Conservation (phyloP, 225 moss, liverwort and hornwort genomes). For the Anthoceros angustus region DNA sequence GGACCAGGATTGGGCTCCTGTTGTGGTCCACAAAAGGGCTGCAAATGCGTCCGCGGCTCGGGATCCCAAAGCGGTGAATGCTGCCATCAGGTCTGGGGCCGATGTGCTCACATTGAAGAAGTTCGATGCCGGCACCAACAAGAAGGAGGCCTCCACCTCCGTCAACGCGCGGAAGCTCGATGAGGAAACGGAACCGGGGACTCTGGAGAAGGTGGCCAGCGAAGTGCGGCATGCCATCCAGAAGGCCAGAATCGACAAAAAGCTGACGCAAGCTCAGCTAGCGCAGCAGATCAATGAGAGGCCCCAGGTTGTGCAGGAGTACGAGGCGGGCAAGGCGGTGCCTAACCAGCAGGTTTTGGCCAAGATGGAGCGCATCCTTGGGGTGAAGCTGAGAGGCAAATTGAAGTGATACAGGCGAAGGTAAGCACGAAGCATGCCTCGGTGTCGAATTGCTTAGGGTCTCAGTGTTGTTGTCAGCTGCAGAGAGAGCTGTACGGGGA, state of each 20-base stretch:
- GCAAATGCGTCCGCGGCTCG: slow-evolving; percentile 42
- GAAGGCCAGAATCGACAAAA: slow-evolving; percentile 67
- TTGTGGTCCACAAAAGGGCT: slow-evolving; percentile 48
- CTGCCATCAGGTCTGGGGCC: slow-evolving; percentile 42
- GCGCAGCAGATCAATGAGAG: slow-evolving; percentile 71
- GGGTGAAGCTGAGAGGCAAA: slow-evolving; percentile 44
- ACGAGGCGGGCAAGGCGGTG: slow-evolving; percentile 59
- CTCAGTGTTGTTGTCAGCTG: too few relatives aligned
- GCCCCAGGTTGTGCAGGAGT: slow-evolving; percentile 62
- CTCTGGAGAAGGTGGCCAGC: slow-evolving; percentile 42
- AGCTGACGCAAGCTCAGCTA: slow-evolving; percentile 60
- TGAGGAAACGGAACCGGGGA: slow-evolving; percentile 53
- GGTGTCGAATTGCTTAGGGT: too few relatives aligned
- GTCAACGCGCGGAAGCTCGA: slow-evolving; percentile 60
- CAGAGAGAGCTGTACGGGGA: too few relatives aligned
- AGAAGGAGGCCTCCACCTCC: slow-evolving; percentile 44
- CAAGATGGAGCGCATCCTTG: slow-evolving; percentile 63
- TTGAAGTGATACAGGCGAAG: slow-evolving; percentile 28
- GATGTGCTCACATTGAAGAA: slow-evolving; percentile 46
- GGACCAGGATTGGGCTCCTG: slow-evolving; percentile 54
- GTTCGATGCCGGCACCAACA: slow-evolving; percentile 59
- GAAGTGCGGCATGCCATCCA: slow-evolving; percentile 54
- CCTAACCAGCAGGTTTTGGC: slow-evolving; percentile 62
- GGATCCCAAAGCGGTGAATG: slow-evolving; percentile 52
- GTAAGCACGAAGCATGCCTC: too few relatives aligned